Base-by-base conservation (phyloP, 163 green algal species). In the Scenedesmus sp. region DNA sequence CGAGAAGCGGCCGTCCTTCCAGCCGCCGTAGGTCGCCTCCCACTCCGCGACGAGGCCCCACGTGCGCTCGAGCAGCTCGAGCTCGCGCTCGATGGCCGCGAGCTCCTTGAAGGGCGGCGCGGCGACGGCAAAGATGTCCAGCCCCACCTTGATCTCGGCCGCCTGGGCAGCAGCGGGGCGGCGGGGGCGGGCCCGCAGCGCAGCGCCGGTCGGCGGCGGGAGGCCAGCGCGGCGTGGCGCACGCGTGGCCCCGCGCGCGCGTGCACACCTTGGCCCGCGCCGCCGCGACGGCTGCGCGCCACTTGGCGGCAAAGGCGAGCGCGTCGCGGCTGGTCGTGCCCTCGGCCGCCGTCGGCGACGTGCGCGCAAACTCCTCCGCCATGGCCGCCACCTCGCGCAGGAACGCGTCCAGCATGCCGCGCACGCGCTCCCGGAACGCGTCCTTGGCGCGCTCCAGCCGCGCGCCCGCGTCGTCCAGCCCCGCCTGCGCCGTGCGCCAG, bases 121-220 rank as follows among this genome's bases (percentile, higher is more conserved):
- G 7, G 88, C 79, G 15, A 96, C 92, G 76, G 77, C 82, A 85
- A 97, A 97, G 76, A 97, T 96, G 67, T 96, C 91, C 90, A 96
- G 93, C 73, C 93, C 93, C n/a, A 72, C 63, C 84, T 94, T 94
- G 66, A 96, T 86, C 54, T 96, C 92, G 13, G 56, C 47, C 0
- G 79, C 78, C 75, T 88, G 83, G 20, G 39, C 39, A 47, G 39
- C 39, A 47, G 39, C 39, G 10, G 39, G n/a, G n/a, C n/a, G n/a
- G n/a, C n/a, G n/a, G n/a, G n/a, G n/a, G n/a, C n/a, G n/a, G n/a
- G n/a, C n/a, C n/a, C n/a, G n/a, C n/a, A n/a, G n/a, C n/a, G n/a
- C n/a, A n/a, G n/a, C n/a, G n/a, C n/a, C n/a, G n/a, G n/a, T n/a
- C n/a, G n/a, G n/a, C n/a, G n/a, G n/a, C n/a, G n/a, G n/a, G n/a